These are phyloP conservation scores for Blastocladiella emersonii DNA, from an alignment of 371 early-diverging fungal species.

Conservation along the genomic window DNA sequence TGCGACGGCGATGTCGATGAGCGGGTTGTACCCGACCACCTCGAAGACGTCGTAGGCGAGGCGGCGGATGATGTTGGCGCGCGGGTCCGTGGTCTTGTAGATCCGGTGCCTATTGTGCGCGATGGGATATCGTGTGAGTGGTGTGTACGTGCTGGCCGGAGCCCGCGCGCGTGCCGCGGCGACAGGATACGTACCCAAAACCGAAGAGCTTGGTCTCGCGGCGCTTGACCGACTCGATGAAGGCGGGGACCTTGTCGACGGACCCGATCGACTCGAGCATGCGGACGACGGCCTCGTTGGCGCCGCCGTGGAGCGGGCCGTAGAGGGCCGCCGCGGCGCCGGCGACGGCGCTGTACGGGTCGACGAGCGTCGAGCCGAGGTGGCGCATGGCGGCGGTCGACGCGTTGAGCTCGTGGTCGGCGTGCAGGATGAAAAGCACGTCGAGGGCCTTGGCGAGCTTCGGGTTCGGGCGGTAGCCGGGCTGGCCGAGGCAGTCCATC, in stretches of 20 bases:
- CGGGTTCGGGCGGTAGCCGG: slow-evolving; percentile 34
- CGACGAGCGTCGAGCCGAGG: slow-evolving; percentile 33
- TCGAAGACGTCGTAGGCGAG: slow-evolving; percentile 47
- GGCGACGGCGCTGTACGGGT: slow-evolving; percentile 35
- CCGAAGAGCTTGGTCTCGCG: slow-evolving; percentile 40
- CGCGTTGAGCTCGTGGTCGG: slow-evolving; percentile 30
- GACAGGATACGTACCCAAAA: neutral
- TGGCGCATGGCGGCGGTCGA: slow-evolving; percentile 49
- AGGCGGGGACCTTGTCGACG: slow-evolving; percentile 29
- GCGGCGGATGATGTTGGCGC: slow-evolving; percentile 29
- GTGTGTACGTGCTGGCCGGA: neutral
- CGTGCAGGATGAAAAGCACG: slow-evolving; percentile 43
- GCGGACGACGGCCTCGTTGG: slow-evolving; percentile 35
- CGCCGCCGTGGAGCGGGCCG: slow-evolving; percentile 44
- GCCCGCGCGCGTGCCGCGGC: neutral
- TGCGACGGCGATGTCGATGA: slow-evolving; percentile 42
- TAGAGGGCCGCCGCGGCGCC: slow-evolving; percentile 31
- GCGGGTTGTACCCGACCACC: slow-evolving; percentile 31
- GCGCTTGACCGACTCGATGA: slow-evolving; percentile 33
- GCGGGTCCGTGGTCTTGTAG: slow-evolving; percentile 40
- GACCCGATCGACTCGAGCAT: slow-evolving; percentile 41
- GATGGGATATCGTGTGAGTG: too few species aligned
- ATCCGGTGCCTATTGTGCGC: slow-evolving; percentile 21
- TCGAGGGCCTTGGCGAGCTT: slow-evolving; percentile 35
- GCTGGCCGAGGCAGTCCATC: slow-evolving; percentile 42